phyloP scores from a whole-genome alignment of 139 green algal species.

The Pleodorina starrii region DNA sequence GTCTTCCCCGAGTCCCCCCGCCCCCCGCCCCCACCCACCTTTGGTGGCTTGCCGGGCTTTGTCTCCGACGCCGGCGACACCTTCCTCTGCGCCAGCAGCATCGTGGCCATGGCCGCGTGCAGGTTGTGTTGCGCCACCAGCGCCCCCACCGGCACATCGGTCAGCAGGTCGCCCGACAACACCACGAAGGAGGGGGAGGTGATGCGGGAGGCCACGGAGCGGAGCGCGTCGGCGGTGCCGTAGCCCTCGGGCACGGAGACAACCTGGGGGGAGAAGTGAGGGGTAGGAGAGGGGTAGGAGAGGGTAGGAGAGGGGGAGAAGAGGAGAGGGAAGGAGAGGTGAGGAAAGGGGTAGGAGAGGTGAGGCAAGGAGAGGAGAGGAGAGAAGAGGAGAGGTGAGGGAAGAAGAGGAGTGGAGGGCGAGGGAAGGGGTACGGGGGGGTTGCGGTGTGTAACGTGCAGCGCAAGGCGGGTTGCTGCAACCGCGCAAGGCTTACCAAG shows the following conservation, averaged over 20 bases:
- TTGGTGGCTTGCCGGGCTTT: slow-evolving; percentile 85
- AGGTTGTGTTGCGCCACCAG: slow-evolving; percentile 66
- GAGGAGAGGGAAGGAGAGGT: background rate
- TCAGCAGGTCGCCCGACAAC: slow-evolving; percentile 77
- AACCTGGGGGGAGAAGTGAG: slow-evolving; percentile 65
- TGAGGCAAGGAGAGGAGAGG: too few species aligned
- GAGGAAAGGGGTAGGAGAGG: too few species aligned
- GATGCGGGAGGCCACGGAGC: slow-evolving; percentile 57
- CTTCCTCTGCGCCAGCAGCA: slow-evolving; percentile 72
- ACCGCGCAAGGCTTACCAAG: too few species aligned
- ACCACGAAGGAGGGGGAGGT: slow-evolving; percentile 72
- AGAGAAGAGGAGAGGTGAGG: too few species aligned
- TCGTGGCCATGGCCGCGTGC: slow-evolving; percentile 70
- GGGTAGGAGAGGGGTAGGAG: background rate
- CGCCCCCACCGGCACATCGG: slow-evolving; percentile 69
- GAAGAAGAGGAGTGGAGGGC: too few species aligned
- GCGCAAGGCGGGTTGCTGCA: too few species aligned
- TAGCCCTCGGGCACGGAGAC: slow-evolving; percentile 75
- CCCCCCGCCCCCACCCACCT: slow-evolving; percentile 45
- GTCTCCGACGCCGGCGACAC: slow-evolving; percentile 73
- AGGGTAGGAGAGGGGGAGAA: background rate
- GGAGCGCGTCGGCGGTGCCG: slow-evolving; percentile 77
- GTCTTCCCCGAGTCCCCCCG: background rate
- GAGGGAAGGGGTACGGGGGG: too few species aligned
- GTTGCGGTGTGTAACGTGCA: too few species aligned